A percentile compares a stretch with the other conserved stretches of the same genome.
Conservation (phyloP, 768 basidiomycete genomes). For the Fomitopsis pulvina region DNA sequence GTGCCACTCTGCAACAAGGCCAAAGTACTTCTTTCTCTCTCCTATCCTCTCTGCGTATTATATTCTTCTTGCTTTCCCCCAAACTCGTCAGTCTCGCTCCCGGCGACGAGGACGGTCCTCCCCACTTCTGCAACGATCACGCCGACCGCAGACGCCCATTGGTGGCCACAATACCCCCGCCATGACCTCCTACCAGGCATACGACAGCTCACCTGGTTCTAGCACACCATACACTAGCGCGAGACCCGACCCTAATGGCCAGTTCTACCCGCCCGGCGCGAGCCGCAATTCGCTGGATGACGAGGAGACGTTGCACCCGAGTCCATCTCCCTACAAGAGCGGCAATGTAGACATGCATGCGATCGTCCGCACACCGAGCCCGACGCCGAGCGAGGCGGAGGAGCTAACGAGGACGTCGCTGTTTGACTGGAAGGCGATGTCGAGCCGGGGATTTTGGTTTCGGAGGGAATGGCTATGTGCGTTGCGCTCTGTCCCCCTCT, state of each 20-base stretch:
- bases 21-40: too few relatives aligned
- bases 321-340: slow-evolving; percentile 5
- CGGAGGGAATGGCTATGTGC: slow-evolving; percentile 29
- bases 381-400: slow-evolving; percentile 28
- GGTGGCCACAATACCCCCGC: not conserved
- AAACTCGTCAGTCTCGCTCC: too few relatives aligned
- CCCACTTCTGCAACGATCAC: not conserved
- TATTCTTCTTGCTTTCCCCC: too few relatives aligned
- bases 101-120: not conserved
- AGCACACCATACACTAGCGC: slow-evolving; percentile 10
- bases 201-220: slow-evolving; percentile 8
- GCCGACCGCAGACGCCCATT: not conserved
- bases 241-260: slow-evolving; percentile 3
- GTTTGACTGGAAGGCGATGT: slow-evolving; percentile 26
- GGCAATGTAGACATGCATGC: slow-evolving; percentile 14
- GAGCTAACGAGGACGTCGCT: slow-evolving; percentile 21
- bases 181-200: slow-evolving; percentile 15
- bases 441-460: slow-evolving; percentile 25
- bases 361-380: slow-evolving; percentile 27
- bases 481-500: slow-evolving; percentile 12
- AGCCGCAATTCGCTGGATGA: slow-evolving; percentile 15
- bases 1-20: too few relatives aligned
- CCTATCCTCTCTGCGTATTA: too few relatives aligned
- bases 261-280: slow-evolving; percentile 13
- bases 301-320: not conserved